Percentiles rank a stretch among this genome's conserved stretches.
Conservation (phyloP, 2,329 filamentous ascomycete species). For the Pseudovirgaria hyperparasitica region DNA sequence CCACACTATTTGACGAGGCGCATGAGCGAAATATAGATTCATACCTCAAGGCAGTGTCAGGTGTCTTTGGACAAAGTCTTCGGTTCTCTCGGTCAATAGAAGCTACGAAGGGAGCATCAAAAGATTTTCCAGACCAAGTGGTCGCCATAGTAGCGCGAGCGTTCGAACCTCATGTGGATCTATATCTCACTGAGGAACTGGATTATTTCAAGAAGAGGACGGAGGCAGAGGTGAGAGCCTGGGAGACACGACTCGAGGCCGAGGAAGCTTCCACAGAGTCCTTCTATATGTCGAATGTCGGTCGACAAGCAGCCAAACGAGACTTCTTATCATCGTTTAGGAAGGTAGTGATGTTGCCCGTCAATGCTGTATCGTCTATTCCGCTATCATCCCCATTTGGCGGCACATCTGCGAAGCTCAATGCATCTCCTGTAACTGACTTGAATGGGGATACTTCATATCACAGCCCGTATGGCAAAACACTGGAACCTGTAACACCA, state of each 20-base stretch:
- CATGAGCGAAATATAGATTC: constrained; percentile 61
- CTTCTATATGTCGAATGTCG: constrained; percentile 92
- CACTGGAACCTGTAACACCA: constrained; percentile 16
- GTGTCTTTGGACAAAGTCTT: constrained; percentile 74
- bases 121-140: constrained; percentile 50
- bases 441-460: constrained; percentile 17
- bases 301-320: constrained; percentile 86
- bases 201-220: constrained; percentile 70
- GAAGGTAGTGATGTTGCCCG: constrained; percentile 98
- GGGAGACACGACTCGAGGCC: constrained; percentile 86
- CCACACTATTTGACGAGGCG: constrained; percentile 73
- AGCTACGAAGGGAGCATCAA: constrained; percentile 49
- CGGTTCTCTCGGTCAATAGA: constrained; percentile 62
- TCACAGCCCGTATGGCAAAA: too few relatives aligned
- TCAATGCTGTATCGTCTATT: constrained; percentile 71
- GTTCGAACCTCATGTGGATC: constrained; percentile 86
- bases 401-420: constrained; percentile 26
- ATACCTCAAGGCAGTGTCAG: constrained; percentile 77
- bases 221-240: constrained; percentile 63
- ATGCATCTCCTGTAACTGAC: constrained; percentile 9
- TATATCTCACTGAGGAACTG: constrained; percentile 85
- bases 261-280: constrained; percentile 85
- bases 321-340: constrained; percentile 95
- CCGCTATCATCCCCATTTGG: constrained; percentile 16
- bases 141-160: constrained; percentile 56